phyloP scores from a whole-genome alignment of 31 red algal genomes.

The Asparagopsis taxiformis region DNA sequence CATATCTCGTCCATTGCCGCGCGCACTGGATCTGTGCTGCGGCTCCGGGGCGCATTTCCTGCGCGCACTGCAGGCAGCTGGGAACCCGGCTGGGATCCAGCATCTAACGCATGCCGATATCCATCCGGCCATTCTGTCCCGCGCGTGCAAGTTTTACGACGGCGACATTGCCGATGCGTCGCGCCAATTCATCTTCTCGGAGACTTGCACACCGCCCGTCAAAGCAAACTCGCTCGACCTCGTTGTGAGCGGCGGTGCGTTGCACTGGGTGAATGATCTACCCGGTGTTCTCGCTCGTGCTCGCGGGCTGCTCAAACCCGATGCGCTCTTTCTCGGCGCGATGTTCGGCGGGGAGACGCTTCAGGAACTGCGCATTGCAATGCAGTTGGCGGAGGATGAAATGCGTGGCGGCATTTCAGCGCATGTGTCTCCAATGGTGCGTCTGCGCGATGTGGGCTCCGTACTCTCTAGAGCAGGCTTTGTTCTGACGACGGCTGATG shows the following conservation, averaged over 20 bases:
- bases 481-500: conserved; percentile 71
- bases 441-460: conserved; percentile 55
- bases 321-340: conserved; percentile 81
- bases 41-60: conserved; percentile 79
- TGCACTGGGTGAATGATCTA: conserved; percentile 98
- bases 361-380: conserved; percentile 68
- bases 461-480: conserved; percentile 61
- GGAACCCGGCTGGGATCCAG: conserved; percentile 3
- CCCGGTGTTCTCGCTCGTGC: conserved; percentile 40
- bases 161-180: neutral
- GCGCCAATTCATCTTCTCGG: conserved; percentile 29
- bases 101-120: conserved; percentile 28
- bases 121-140: conserved; percentile 25
- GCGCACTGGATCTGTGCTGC: conserved; percentile 80
- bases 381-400: conserved; percentile 89
- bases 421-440: conserved; percentile 77
- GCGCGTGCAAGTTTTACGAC: conserved; percentile 7
- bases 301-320: conserved; percentile 43
- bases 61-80: conserved; percentile 51
- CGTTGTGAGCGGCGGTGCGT: conserved; percentile 58
- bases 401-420: conserved; percentile 42
- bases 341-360: conserved; percentile 87
- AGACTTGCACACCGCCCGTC: conserved; percentile 9
- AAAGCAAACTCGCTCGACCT: conserved; percentile 43
- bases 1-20: conserved; percentile 62